Evolutionary conservation across 331 rosid genomes (phyloP).

Genomic region (Arachis monticola): DNA sequence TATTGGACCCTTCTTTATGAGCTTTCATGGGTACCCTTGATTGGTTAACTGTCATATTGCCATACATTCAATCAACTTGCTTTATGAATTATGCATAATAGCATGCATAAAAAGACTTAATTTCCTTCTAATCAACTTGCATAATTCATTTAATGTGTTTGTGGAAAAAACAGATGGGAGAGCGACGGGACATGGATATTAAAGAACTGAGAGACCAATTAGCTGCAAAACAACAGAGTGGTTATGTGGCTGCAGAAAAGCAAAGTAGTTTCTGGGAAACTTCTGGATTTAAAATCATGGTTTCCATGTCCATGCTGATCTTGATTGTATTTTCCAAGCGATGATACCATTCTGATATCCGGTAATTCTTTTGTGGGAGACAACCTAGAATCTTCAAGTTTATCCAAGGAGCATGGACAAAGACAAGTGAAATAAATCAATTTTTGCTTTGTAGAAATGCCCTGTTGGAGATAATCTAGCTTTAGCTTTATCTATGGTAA

Average conservation of each 20-base stretch:
- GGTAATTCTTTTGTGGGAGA: conserved; percentile 30
- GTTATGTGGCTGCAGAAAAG: conserved; percentile 38
- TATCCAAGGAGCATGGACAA: conserved; percentile 29
- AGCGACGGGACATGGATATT: conserved; percentile 66
- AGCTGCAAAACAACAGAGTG: conserved; percentile 54
- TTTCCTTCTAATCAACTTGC: no score
- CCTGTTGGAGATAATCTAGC: not conserved
- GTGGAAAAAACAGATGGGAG: conserved; percentile 65
- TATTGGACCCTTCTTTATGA: not conserved
- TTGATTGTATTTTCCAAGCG: conserved; percentile 66
- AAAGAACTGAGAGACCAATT: conserved; percentile 67
- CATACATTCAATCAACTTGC: not conserved
- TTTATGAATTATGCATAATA: no score
- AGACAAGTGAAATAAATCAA: conserved; percentile 35
- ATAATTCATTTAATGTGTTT: conserved; percentile 19
- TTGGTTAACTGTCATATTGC: not conserved
- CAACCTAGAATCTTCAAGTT: not conserved
- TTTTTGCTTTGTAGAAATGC: conserved; percentile 42
- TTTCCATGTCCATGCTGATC: conserved; percentile 72
- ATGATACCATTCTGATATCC: conserved; percentile 27
- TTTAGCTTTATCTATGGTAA: not conserved
- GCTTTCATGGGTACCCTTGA: not conserved
- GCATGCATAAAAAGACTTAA: no score
- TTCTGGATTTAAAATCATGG: conserved; percentile 64
- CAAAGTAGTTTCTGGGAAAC: conserved; percentile 69